Evolutionary conservation across 148 eudicot species (phyloP).

Genomic region (Chenopodium suecicum): DNA sequence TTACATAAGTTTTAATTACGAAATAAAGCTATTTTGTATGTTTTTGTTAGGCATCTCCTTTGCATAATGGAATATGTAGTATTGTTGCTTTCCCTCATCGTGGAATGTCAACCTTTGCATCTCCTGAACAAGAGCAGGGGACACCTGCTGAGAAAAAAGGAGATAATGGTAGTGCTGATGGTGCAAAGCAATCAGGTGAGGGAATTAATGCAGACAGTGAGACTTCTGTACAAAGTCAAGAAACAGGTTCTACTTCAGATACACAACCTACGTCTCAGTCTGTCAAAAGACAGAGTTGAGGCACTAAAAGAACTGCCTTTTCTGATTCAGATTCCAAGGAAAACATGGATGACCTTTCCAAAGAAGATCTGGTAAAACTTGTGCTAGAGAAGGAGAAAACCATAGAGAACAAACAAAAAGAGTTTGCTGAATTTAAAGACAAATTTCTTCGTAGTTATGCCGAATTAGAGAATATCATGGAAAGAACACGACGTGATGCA

Average conservation of each 20-base stretch:
- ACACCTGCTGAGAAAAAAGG: constrained; percentile 30
- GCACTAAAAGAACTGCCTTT: constrained; percentile 48
- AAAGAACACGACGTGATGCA: constrained; percentile 74
- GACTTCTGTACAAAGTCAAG: constrained; percentile 31
- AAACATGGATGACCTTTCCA: constrained; percentile 51
- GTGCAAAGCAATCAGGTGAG: constrained; percentile 30
- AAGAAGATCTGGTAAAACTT: constrained; percentile 72
- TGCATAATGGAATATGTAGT: constrained; percentile 31
- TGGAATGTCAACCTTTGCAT: constrained; percentile 71
- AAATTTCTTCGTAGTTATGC: constrained; percentile 72
- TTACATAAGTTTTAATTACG: constrained; percentile 4
- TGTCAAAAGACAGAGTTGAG: constrained; percentile 33
- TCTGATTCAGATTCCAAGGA: constrained; percentile 59
- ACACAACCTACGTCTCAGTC: constrained; percentile 24
- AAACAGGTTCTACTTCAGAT: constrained; percentile 43
- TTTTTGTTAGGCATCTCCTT: constrained; percentile 37
- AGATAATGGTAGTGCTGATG: constrained; percentile 26
- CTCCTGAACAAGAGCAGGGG: constrained; percentile 52
- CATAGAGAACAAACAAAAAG: constrained; percentile 52
- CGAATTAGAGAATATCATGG: constrained; percentile 87
- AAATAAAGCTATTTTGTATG: neutral
- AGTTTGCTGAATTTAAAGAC: constrained; percentile 62
- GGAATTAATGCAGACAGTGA: constrained; percentile 28
- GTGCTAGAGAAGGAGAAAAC: constrained; percentile 61
- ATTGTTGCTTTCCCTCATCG: constrained; percentile 38